These are phyloP conservation scores for Talaromyces islandicus DNA, from an alignment of 2,329 filamentous ascomycete genomes.

Conservation along the genomic window DNA sequence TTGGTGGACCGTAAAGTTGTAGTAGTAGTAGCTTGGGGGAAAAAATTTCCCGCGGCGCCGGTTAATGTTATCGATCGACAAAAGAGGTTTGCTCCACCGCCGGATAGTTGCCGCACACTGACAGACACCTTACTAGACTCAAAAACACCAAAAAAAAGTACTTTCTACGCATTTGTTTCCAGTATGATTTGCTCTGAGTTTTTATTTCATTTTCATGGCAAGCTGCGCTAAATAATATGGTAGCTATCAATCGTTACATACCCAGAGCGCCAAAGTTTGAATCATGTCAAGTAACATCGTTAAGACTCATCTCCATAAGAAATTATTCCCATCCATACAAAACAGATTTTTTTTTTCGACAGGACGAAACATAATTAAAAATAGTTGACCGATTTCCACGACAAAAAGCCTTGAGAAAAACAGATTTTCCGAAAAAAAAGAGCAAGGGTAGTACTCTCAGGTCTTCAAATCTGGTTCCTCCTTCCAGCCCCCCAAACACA, in stretches of 20 bases:
- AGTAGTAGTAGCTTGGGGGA: too few relatives aligned
- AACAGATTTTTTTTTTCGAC: neutral
- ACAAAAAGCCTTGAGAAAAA: constrained; percentile 17
- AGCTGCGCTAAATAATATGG: constrained; percentile 7
- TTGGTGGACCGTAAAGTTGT: too few relatives aligned
- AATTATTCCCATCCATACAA: constrained; percentile 4
- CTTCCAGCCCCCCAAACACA: constrained; percentile 32
- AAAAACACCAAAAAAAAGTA: neutral
- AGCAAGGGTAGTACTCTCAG: neutral
- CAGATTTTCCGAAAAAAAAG: constrained; percentile 6
- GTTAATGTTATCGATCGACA: neutral
- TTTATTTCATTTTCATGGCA: constrained; percentile 17
- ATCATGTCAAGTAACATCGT: constrained; percentile 25
- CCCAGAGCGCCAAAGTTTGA: constrained; percentile 19
- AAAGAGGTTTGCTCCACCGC: neutral
- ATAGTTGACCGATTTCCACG: constrained; percentile 32
- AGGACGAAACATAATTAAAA: constrained; percentile 16
- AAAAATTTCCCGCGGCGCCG: neutral
- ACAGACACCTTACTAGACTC: neutral
- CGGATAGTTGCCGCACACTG: neutral
- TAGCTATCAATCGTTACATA: constrained; percentile 20
- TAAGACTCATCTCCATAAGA: constrained; percentile 30
- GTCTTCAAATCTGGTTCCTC: constrained; percentile 10
- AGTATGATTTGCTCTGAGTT: constrained; percentile 1
- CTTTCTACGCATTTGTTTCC: too few relatives aligned